Base-by-base conservation (phyloP, 495 filamentous ascomycete genomes). In the Neurospora sp. region DNA sequence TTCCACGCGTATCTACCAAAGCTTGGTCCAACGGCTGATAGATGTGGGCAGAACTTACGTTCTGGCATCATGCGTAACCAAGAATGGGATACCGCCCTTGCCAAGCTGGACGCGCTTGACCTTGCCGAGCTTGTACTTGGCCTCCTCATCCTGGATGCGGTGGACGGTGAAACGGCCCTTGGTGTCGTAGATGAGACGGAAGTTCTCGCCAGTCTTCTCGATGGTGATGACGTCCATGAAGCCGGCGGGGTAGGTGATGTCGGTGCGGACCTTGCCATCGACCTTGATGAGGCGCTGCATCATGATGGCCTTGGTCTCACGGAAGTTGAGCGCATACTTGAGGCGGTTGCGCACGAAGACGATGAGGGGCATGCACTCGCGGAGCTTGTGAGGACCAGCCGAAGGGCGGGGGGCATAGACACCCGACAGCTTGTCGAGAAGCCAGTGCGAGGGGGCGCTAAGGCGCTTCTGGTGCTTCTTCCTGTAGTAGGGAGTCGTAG, bases 11-110 rank as follows among this genome's bases (percentile, higher is more conserved):
- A 87, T 91, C 90, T 86, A 90, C 93, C 92, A 94, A 94, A 95
- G 87, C 91, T 94, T 96, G 93, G 92, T 94, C 94, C 93, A 96
- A 97, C 94, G 94, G 90, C 94, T 97, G 94, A 97, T 91, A 93
- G 94, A 94, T 92, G 89, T 91, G 88, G 90, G 89, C 86, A 91
- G 88, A 89, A 90, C 94, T 96, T 87, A 98, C 94, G 96, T 99
- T 93, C 96, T 90, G 86, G 96, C 96, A 93, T 99, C 96, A 90
- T 98, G 96, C 93, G 96, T 98, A 92, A 98, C 96, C 92, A 98
- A 97, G 93, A 97, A 98, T 93, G 96, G 96, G 89, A 99, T 96
- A 86, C 95, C 96, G 86, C 96, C 96, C 84, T 93, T 93, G 89
- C 96, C 96, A 79, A 99, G 90, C 88, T 99, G 96, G 59, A 98